Base-by-base conservation (phyloP, 1,284 basidiomycete genomes). In the Cystobasidium pallidum region DNA sequence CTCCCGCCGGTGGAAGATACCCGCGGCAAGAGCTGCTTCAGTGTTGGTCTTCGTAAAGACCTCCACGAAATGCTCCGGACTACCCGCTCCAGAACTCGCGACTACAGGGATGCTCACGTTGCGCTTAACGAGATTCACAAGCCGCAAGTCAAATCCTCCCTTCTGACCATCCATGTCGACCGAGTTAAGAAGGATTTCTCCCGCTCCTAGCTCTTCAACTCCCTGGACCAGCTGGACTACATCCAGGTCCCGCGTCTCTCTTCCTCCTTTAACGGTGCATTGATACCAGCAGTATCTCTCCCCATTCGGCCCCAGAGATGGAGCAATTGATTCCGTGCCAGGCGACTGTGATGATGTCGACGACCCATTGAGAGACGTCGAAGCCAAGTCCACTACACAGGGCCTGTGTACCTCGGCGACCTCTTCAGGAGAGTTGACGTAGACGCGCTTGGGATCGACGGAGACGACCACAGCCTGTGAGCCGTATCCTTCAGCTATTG, bases 391-490 rank as follows among this genome's bases (percentile, higher is more conserved):
- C 45, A 86, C 84, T 73, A 84, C 84, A 81, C 88, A 87, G 10
- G 87, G 86, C 47, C 91, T 92, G 74, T 88, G 79, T 4, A 57
- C 52, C 13, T 73, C 68, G 30, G 83, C 76, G 88, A 91, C 32
- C 83, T 85, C 77, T 72, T 79, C 77, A 30, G 82, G 80, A 0
- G 86, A 84, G 76, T 89, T 86, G 76, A 96, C 88, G 82, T 93
- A 97, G 21, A 90, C 91, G 58, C 94, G 85, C 76, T 89, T 89
- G 2, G 96, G 96, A 83, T 99, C 96, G 77, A 99, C 88, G 47
- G 94, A 97, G 32, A 99, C 94, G 15, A 99, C 96, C 64, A 99
- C 94, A 0, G 96, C 96, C 81, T 99, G 95, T 11, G 88, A 86
- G n/a, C 96, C 96, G 81, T 99, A 99, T 45, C 86, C 89, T 59